Evolutionary conservation across 805 yeast genomes (phyloP), one percentile per base, ranked within the genome.

Genomic region (Kurtzmaniella fragi): DNA sequence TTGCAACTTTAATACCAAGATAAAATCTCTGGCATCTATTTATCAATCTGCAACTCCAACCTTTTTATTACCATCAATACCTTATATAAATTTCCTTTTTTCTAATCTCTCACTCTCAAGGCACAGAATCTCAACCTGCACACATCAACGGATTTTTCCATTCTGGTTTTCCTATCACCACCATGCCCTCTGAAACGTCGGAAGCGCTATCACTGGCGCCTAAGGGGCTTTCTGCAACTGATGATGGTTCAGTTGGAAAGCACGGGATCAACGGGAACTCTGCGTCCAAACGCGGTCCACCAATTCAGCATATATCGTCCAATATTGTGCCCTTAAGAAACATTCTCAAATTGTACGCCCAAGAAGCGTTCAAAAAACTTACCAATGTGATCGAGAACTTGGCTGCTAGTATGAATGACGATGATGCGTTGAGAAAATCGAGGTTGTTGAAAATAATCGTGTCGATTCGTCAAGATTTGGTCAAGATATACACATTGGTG

Each of bases 401-500:
- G 29, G 76, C 82, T 13, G 49, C 53, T 35, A 59, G 62, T 12
- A 59, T 72, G 13, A 57, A 59, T 13, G 53, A 73, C 3, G 79
- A 77, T 14, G 11, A 34, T 16, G 37, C 13, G 28, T 13, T 31
- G 14, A 62, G 85, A 46, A 91, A 91, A 64, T 75, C 78, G 44
- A 71, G 72, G 37, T 75, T 93, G 39, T 62, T 93, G 30, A 78
- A 82, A 27, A 61, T 84, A 41, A 68, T 93, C 16, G 83, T 91
- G 2, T 67, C 71, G 28, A 62, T 90, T 25, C 74, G 98, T 41
- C 89, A 87, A 53, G 93, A 90, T 51, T 88, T 83, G 54, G 77
- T 90, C 43, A 80, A 91, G 57, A 58, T 90, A 2, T 89, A 87
- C 49, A 96, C 95, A 2, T 62, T 93, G 30, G 77, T 84, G 38